Percentiles rank a stretch among this genome's conserved stretches.
phyloP scores from a whole-genome alignment of 2,329 filamentous ascomycete species.

The Rhexocercosporidium sp. region DNA sequence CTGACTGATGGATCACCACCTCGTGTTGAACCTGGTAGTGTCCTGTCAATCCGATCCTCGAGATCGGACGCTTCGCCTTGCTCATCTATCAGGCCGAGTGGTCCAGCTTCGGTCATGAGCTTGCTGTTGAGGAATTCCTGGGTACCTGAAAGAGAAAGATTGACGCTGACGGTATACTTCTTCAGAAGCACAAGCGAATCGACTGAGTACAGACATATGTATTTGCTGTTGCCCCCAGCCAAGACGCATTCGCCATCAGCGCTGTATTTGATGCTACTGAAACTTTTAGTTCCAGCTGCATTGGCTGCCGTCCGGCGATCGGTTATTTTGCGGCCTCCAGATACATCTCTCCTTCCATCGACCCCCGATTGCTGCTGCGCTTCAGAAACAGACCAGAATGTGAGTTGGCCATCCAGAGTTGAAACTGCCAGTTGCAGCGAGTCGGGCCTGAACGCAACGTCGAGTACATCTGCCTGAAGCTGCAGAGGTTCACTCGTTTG shows the following conservation, averaged over 20 bases:
- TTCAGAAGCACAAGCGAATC: slow-evolving; percentile 89
- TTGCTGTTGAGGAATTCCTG: slow-evolving; percentile 97
- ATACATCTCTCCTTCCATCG: slow-evolving; percentile 90
- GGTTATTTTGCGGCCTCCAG: slow-evolving; percentile 85
- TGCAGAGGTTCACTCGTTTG: slow-evolving; percentile 95
- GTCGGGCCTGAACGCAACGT: slow-evolving; percentile 86
- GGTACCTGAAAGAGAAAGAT: slow-evolving; percentile 93
- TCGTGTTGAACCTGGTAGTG: slow-evolving; percentile 83
- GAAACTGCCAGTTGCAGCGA: slow-evolving; percentile 90
- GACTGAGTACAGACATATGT: slow-evolving; percentile 97
- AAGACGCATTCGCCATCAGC: slow-evolving; percentile 90
- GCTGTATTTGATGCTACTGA: slow-evolving; percentile 87
- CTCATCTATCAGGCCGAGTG: slow-evolving; percentile 82
- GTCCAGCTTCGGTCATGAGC: slow-evolving; percentile 87
- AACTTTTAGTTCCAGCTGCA: slow-evolving; percentile 86
- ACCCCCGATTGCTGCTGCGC: slow-evolving; percentile 85
- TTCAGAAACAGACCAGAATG: slow-evolving; percentile 92
- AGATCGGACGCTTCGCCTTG: slow-evolving; percentile 87
- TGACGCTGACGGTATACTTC: slow-evolving; percentile 94
- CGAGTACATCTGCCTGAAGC: slow-evolving; percentile 87
- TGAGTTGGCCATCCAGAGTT: slow-evolving; percentile 90
- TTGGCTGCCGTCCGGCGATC: slow-evolving; percentile 93
- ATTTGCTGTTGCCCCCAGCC: slow-evolving; percentile 95
- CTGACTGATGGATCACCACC: slow-evolving; percentile 81
- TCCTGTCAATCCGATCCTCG: slow-evolving; percentile 80